Percentiles rank a stretch among this genome's conserved stretches.
Evolutionary conservation across 768 basidiomycete genomes (phyloP).

Genomic region (Lanmaoa pseudosensibilis): DNA sequence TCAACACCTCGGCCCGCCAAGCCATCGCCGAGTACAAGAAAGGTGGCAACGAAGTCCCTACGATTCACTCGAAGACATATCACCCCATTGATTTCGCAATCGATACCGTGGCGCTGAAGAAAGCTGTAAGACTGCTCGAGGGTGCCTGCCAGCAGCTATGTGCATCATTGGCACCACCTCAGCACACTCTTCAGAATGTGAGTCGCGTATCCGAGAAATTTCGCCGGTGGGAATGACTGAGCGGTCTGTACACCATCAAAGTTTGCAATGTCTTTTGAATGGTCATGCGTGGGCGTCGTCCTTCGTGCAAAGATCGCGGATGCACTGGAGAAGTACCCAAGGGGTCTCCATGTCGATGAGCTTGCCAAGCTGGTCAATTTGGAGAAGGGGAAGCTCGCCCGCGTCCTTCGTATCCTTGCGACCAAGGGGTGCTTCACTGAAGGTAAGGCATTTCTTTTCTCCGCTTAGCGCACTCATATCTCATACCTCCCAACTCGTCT

Average conservation of each 20-base stretch:
- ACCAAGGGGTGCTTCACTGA: conserved; percentile 33
- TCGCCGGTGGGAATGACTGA: background rate
- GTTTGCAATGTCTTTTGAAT: conserved; percentile 26
- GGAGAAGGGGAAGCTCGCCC: conserved; percentile 31
- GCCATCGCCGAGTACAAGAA: conserved; percentile 30
- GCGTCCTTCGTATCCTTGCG: conserved; percentile 32
- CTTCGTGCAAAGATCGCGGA: conserved; percentile 31
- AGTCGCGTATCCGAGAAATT: background rate
- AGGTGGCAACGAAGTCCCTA: conserved; percentile 21
- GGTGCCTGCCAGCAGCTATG: conserved; percentile 29
- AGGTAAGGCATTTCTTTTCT: conserved; percentile 13
- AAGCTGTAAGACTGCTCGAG: conserved; percentile 28
- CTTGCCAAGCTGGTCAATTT: conserved; percentile 25
- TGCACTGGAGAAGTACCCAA: conserved; percentile 22
- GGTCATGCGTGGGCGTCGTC: conserved; percentile 27
- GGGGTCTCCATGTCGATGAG: conserved; percentile 30
- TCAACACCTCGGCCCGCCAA: conserved; percentile 29
- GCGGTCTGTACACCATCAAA: background rate
- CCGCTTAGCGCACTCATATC: background rate
- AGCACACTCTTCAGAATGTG: conserved; percentile 30
- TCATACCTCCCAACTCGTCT: background rate
- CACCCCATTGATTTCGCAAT: conserved; percentile 25
- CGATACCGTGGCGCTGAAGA: conserved; percentile 24
- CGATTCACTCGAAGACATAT: conserved; percentile 21
- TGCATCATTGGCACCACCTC: conserved; percentile 29